phyloP scores from a whole-genome alignment of 2,329 filamentous ascomycete species.

The Dactylellina sp. region DNA sequence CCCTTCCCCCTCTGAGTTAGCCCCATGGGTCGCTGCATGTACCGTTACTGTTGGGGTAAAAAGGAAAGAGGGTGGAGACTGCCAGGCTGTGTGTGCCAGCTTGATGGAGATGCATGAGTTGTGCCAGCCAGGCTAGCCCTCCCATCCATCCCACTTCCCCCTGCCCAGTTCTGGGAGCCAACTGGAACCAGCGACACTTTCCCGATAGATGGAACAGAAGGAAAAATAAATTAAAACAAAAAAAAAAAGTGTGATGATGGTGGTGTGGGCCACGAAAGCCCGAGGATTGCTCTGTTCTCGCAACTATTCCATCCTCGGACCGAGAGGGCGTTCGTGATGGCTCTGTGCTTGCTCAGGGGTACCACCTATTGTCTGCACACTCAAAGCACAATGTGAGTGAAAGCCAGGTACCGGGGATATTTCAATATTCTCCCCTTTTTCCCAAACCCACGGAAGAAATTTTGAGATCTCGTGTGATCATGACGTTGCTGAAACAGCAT shows the following conservation, averaged over 20 bases:
- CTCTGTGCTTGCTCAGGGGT: constrained; percentile 47
- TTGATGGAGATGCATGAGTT: constrained; percentile 46
- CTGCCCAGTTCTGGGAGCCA: constrained; percentile 55
- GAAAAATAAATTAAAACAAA: constrained; percentile 11
- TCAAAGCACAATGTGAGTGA: constrained; percentile 32
- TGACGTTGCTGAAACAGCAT: constrained; percentile 54
- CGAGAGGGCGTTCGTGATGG: constrained; percentile 47
- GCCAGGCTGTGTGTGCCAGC: constrained; percentile 24
- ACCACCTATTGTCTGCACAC: constrained; percentile 9
- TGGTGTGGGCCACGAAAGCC: constrained; percentile 54
- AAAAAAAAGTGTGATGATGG: constrained; percentile 32
- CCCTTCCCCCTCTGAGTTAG: constrained; percentile 45
- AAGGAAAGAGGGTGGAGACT: constrained; percentile 55
- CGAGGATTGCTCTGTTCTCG: constrained; percentile 39
- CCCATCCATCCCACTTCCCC: no score
- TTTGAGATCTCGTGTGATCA: constrained; percentile 55
- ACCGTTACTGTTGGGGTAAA: constrained; percentile 58
- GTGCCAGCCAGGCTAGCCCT: constrained; percentile 20
- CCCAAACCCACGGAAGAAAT: constrained; percentile 41
- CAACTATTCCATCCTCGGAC: constrained; percentile 40
- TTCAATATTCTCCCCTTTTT: constrained; percentile 48
- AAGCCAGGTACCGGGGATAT: constrained; percentile 47
- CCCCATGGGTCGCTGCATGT: constrained; percentile 57
- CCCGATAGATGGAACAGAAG: constrained; percentile 41
- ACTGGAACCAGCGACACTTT: constrained; percentile 56